phyloP scores from a whole-genome alignment of 164 flowering plant genomes.

The Nelumbo lutea region DNA sequence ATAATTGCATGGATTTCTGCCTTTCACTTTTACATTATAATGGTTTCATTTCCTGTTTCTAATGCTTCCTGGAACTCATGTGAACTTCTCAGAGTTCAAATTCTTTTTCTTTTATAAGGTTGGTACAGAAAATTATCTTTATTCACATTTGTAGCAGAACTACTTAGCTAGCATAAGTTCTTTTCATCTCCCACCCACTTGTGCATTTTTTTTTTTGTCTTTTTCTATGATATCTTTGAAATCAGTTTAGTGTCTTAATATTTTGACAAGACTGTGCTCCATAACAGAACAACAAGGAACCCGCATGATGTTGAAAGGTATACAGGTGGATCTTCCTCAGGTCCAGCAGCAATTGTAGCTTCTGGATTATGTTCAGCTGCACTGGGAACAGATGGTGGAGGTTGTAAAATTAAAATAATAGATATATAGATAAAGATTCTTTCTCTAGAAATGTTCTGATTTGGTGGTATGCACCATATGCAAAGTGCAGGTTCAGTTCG shows the following conservation, averaged over 20 bases:
- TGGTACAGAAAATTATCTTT: no score
- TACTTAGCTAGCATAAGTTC: background rate
- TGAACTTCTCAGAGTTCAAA: no score
- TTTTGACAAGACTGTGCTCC: background rate
- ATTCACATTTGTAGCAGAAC: no score
- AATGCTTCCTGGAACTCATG: no score
- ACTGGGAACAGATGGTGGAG: slow-evolving; percentile 98
- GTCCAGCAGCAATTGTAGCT: slow-evolving; percentile 93
- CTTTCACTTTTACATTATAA: no score
- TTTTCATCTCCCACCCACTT: background rate
- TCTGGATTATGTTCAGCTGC: slow-evolving; percentile 94
- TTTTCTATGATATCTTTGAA: background rate
- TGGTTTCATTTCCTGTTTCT: no score
- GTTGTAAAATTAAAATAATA: slow-evolving; percentile 33
- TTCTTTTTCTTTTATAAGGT: background rate
- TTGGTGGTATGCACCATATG: slow-evolving; percentile 7
- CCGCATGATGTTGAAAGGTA: slow-evolving; percentile 84
- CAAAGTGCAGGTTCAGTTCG: slow-evolving; percentile 76
- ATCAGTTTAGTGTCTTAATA: background rate
- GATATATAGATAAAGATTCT: background rate
- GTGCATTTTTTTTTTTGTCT: background rate
- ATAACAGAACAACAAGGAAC: slow-evolving; percentile 75
- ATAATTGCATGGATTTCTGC: no score
- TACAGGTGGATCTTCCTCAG: slow-evolving; percentile 98
- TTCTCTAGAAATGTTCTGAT: slow-evolving; percentile 10